Evolutionary conservation across 2,329 filamentous ascomycete genomes (phyloP), one percentile per base, ranked within the genome.

Genomic region (Calonectria hongkongensis): DNA sequence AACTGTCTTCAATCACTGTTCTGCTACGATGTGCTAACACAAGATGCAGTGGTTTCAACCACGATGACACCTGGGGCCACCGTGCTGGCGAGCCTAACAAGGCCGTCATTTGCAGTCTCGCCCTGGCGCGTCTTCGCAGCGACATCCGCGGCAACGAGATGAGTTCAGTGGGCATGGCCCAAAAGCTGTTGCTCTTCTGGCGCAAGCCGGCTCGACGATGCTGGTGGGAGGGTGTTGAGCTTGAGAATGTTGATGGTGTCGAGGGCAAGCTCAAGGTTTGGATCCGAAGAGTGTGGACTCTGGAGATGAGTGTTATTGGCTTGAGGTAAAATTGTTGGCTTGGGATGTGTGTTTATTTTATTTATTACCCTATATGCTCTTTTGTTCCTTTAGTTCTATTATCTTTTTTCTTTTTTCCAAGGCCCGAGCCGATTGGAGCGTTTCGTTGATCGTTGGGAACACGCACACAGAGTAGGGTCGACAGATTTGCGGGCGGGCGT

Each of bases 221-320:
- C 88, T 99, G 97, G 97, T 99, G 97, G 97, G 97, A 99, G 84
- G 97, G 97, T 28, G 94, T 99, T 45, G 96, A 98, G 83, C 88
- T 99, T 54, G 92, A 97, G 21, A 89, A 94, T 76, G 94, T 99
- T 15, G 95, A 97, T 64, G 97, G 97, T 16, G 94, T 98, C 9
- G 92, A 98, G 65, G 96, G 96, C 66, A 95, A 93, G 83, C 89
- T 99, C 78, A 99, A 99, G 86, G 95, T 99, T 71, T 99, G 97
- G 97, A 98, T 99, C 83, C 90, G 97, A 81, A 91, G 97, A 80
- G 97, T 99, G 72, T 99, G 97, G 97, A 99, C 97, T 72, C 89
- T 99, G 72, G 97, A 99, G 88, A 99, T 99, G 95, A 97, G 94
- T 83, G 95, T 97, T 68, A 97, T 97, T 83, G 95, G 95, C 69